phyloP scores from a whole-genome alignment of 768 basidiomycete species.

The Psilocybe azurescens region DNA sequence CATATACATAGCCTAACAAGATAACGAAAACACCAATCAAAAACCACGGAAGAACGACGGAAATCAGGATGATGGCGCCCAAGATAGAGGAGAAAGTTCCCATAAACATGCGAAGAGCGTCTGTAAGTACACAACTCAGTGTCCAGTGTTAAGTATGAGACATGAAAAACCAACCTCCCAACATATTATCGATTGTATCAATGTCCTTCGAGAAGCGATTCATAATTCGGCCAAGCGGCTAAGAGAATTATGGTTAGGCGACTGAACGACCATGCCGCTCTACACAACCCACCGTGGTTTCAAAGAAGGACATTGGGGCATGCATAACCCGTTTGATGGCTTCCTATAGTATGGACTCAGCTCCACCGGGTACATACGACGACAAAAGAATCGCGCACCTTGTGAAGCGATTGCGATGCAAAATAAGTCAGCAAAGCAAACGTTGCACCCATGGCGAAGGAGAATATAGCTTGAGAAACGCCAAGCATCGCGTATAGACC shows the following conservation, averaged over 20 bases:
- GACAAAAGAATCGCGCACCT: conserved; percentile 36
- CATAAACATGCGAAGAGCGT: conserved; percentile 77
- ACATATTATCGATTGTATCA: conserved; percentile 79
- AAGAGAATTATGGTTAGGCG: not conserved
- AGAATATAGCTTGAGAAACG: conserved; percentile 66
- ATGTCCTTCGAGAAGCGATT: conserved; percentile 91
- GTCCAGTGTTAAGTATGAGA: not conserved
- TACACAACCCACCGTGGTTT: conserved; percentile 65
- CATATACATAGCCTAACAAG: conserved; percentile 64
- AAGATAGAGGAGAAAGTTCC: conserved; percentile 66
- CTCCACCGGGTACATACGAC: not conserved
- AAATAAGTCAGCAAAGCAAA: conserved; percentile 77
- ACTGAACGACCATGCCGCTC: conserved; percentile 17
- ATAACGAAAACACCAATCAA: conserved; percentile 73
- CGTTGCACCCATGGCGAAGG: conserved; percentile 69
- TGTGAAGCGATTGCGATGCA: conserved; percentile 74
- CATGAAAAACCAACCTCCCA: conserved; percentile 49
- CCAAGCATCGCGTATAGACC: conserved; percentile 81
- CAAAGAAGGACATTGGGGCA: conserved; percentile 91
- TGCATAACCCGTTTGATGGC: conserved; percentile 76
- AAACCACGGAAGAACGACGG: conserved; percentile 84
- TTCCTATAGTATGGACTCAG: conserved; percentile 35
- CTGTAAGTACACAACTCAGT: conserved; percentile 32
- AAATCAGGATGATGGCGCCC: conserved; percentile 80
- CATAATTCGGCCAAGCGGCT: conserved; percentile 88